Percentiles rank a stretch among this genome's conserved stretches.
These are phyloP conservation scores for Phanerochaete sordida DNA, from an alignment of 768 basidiomycete genomes.

Conservation along the genomic window DNA sequence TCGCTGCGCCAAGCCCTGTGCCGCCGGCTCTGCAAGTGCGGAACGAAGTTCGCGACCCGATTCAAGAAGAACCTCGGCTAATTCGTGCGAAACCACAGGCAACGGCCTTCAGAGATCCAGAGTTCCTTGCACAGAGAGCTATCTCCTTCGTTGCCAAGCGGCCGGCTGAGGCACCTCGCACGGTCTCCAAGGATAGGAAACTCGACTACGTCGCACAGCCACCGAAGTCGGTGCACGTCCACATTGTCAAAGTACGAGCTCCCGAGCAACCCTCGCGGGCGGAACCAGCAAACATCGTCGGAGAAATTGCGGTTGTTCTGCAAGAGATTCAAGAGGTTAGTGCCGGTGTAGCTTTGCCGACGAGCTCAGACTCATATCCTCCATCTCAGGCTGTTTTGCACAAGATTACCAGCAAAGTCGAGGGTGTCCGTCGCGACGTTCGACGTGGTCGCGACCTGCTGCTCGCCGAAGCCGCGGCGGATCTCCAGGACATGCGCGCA, in stretches of 20 bases:
- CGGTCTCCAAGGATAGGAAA: neutral
- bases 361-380: neutral
- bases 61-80: neutral
- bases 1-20: neutral
- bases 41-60: neutral
- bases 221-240: neutral
- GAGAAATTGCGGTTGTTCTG: constrained; percentile 2
- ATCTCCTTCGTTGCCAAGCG: neutral
- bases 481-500: constrained; percentile 5
- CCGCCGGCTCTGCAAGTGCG: neutral
- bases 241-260: neutral
- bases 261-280: neutral
- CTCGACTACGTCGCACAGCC: neutral
- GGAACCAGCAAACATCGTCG: neutral
- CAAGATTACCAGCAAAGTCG: constrained; percentile 7
- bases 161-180: neutral
- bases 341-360: neutral
- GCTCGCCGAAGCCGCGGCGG: constrained; percentile 8
- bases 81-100: neutral
- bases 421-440: constrained; percentile 1
- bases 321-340: constrained; percentile 8
- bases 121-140: neutral
- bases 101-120: neutral
- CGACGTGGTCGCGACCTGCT: constrained; percentile 1
- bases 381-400: constrained; percentile 9